Conservation (phyloP, 345 rosid species). For the Populus tremula region DNA sequence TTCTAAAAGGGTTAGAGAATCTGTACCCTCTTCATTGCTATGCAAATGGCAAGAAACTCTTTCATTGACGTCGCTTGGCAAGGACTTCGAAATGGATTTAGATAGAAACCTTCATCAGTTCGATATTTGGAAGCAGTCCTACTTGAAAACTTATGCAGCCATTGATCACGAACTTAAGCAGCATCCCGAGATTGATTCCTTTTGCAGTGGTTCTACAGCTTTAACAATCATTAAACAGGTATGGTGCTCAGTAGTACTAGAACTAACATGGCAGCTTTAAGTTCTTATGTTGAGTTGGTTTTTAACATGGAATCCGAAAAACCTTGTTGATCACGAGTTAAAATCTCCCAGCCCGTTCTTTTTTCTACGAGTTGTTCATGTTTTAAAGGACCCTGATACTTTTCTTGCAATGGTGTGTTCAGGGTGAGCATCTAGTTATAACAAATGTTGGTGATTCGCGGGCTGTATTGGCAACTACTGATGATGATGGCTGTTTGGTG, state of each 20-base stretch:
- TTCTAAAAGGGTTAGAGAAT: slow-evolving; percentile 54
- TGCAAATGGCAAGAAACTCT: slow-evolving; percentile 76
- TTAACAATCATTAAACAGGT: slow-evolving; percentile 79
- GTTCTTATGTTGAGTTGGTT: too few relatives aligned
- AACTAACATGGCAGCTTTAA: too few relatives aligned
- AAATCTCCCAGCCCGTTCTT: too few relatives aligned
- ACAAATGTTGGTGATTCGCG: slow-evolving; percentile 86
- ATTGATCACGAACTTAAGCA: slow-evolving; percentile 72
- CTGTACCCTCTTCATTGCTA: slow-evolving; percentile 57
- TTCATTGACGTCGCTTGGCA: slow-evolving; percentile 34
- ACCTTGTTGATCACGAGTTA: too few relatives aligned
- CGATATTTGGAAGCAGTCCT: slow-evolving; percentile 73
- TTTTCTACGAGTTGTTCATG: too few relatives aligned
- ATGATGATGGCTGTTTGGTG: slow-evolving; percentile 48
- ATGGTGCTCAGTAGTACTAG: neutral
- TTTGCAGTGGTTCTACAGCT: slow-evolving; percentile 72
- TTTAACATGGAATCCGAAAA: neutral
- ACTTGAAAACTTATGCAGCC: slow-evolving; percentile 61
- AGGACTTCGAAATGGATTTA: slow-evolving; percentile 26
- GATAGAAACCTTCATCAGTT: slow-evolving; percentile 31
- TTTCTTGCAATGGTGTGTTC: neutral
- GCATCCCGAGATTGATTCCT: slow-evolving; percentile 57
- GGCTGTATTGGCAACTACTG: slow-evolving; percentile 67
- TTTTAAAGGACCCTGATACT: neutral
- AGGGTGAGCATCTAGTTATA: slow-evolving; percentile 62